Percentiles rank a stretch among this genome's conserved stretches.
These are phyloP conservation scores for Zygoascus sp. DNA, from an alignment of 1,139 yeast species.

Conservation along the genomic window DNA sequence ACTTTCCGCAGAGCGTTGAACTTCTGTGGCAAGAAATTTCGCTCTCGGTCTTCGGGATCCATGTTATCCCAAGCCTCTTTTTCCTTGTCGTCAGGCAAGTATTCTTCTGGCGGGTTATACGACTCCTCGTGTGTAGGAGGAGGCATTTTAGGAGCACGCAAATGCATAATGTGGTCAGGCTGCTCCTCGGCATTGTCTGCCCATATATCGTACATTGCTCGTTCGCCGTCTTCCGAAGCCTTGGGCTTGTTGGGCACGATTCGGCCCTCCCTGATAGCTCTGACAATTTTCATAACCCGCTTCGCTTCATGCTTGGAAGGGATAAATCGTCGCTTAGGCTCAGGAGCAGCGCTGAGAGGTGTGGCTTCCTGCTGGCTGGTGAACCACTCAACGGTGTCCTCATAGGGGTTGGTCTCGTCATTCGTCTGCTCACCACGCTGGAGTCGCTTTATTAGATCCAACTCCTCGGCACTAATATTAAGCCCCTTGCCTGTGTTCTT, in stretches of 20 bases:
- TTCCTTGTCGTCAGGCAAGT: conserved; percentile 76
- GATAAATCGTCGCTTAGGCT: conserved; percentile 93
- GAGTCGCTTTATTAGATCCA: conserved; percentile 80
- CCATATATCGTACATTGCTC: conserved; percentile 71
- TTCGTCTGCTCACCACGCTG: conserved; percentile 83
- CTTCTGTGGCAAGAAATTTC: conserved; percentile 78
- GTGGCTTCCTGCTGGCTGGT: conserved; percentile 78
- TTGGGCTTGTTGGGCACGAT: conserved; percentile 64
- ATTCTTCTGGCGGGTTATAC: conserved; percentile 97
- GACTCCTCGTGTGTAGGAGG: conserved; percentile 97
- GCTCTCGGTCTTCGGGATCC: conserved; percentile 75
- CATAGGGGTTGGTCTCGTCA: conserved; percentile 79
- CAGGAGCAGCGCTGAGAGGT: conserved; percentile 92
- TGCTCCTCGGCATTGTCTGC: conserved; percentile 54
- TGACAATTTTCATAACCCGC: conserved; percentile 91
- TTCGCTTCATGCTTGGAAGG: conserved; percentile 97
- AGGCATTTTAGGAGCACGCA: conserved; percentile 90
- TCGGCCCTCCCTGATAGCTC: conserved; percentile 94
- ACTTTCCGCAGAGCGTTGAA: conserved; percentile 80
- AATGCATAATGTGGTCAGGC: conserved; percentile 78
- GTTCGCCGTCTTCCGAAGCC: conserved; percentile 40
- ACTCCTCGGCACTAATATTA: conserved; percentile 82
- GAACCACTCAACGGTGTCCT: conserved; percentile 94
- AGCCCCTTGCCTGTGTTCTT: conserved; percentile 84
- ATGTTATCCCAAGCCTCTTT: conserved; percentile 62